A percentile compares a stretch with the other conserved stretches of the same genome.
These are phyloP conservation scores for Gaeumannomyces tritici DNA, from an alignment of 2,329 filamentous ascomycete species.

Conservation along the genomic window DNA sequence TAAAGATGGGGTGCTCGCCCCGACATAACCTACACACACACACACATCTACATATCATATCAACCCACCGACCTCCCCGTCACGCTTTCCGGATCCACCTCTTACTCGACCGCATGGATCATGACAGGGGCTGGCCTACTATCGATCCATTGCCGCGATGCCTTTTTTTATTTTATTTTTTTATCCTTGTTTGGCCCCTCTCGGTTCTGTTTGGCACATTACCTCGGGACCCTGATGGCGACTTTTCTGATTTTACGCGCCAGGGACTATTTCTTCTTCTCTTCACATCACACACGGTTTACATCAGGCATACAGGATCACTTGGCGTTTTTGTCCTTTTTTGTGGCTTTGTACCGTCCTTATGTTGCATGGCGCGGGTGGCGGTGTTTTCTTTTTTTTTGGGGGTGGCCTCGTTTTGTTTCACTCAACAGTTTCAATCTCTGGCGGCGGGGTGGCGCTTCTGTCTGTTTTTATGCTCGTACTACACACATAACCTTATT, in stretches of 20 bases:
- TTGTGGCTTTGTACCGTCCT: not conserved
- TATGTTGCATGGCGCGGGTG: not conserved
- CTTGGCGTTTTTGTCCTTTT: not conserved
- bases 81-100: too few relatives aligned
- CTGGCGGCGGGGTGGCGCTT: not conserved
- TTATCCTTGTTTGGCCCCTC: too few relatives aligned
- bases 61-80: too few relatives aligned
- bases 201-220: too few relatives aligned
- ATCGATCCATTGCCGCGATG: too few relatives aligned
- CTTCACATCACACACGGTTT: not conserved
- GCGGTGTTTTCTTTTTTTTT: not conserved
- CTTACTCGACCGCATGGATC: too few relatives aligned
- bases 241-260: too few relatives aligned
- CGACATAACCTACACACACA: not conserved
- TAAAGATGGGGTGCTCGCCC: slow-evolving; percentile 18
- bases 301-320: not conserved
- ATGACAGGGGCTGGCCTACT: too few relatives aligned
- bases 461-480: not conserved
- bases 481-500: not conserved
- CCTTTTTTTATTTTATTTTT: too few relatives aligned
- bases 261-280: not conserved
- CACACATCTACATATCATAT: too few relatives aligned
- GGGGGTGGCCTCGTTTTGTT: too few relatives aligned
- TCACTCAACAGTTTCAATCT: not conserved
- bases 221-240: too few relatives aligned